A percentile compares a stretch with the other conserved stretches of the same genome.
These are phyloP conservation scores for Fomitopsis pinicola DNA, from an alignment of 1,284 basidiomycete species.

Conservation along the genomic window DNA sequence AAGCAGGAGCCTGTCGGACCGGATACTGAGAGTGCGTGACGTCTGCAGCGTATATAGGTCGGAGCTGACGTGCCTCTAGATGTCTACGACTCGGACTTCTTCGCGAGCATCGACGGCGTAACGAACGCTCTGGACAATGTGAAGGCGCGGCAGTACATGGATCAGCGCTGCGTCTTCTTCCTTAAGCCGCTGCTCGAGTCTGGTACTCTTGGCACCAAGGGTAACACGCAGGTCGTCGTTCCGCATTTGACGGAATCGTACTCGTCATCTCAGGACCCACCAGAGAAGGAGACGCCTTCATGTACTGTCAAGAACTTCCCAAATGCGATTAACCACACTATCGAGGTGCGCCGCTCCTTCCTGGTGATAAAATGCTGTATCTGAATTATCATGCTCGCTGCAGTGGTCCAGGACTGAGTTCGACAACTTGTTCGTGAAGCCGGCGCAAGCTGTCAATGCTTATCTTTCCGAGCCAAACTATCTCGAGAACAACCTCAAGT, in stretches of 20 bases:
- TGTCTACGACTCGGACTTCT: slow-evolving; percentile 89
- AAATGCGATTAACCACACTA: slow-evolving; percentile 98
- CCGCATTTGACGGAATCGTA: slow-evolving; percentile 98
- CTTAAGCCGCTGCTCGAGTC: slow-evolving; percentile 96
- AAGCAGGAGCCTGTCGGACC: slow-evolving; percentile 95
- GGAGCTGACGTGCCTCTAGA: slow-evolving; percentile 41
- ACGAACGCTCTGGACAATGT: slow-evolving; percentile 99
- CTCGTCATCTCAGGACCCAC: slow-evolving; percentile 97
- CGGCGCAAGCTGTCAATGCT: slow-evolving; percentile 90
- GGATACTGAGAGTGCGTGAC: slow-evolving; percentile 81
- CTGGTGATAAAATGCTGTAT: background rate
- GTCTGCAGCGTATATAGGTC: background rate
- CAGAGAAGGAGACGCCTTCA: slow-evolving; percentile 96
- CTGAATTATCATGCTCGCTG: slow-evolving; percentile 4
- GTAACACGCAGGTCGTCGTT: slow-evolving; percentile 95
- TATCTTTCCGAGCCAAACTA: slow-evolving; percentile 98
- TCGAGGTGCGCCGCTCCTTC: slow-evolving; percentile 59
- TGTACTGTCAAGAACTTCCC: slow-evolving; percentile 99
- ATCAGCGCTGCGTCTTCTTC: slow-evolving; percentile 97
- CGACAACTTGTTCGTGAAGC: slow-evolving; percentile 92
- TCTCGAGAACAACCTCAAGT: slow-evolving; percentile 87
- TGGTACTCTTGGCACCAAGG: slow-evolving; percentile 98
- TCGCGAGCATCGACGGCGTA: slow-evolving; percentile 85
- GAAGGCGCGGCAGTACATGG: slow-evolving; percentile 96
- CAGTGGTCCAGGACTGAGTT: slow-evolving; percentile 96